Base-by-base conservation (phyloP, 306 rosid genomes). In the Potentilla sterilis region DNA sequence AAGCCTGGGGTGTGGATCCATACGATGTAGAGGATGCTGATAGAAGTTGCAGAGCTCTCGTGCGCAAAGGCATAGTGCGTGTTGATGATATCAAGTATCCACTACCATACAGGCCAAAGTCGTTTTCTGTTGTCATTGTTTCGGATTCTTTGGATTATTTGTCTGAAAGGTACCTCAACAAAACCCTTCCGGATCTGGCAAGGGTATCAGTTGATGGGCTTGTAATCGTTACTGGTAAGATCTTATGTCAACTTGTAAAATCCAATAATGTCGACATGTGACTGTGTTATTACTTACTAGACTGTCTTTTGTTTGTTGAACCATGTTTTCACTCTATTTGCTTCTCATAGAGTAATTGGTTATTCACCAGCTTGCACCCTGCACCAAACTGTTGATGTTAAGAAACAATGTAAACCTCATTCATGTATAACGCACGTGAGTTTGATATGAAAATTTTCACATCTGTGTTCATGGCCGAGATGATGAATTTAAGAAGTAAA, bases 1-100 rank as follows among this genome's bases (percentile, higher is more conserved):
- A 87, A 78, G 97, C 90, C 22, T 91, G 97, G 97, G 97, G 92
- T 54, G 47, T 84, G 75, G 97, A 91, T 66, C 97, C 97, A 19
- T 91, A 89, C 32, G 93, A 89, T 74, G 75, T 80, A 70, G 97
- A 89, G 82, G 97, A 89, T 64, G 88, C 81, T n/a, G 90, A 86
- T 81, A 74, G 78, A 75, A 64, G 59, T 65, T 91, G 93, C 86
- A 87, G 79, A 76, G 46, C 87, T 77, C 92, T 87, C 75, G 87
- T 91, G 63, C 83, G 68, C 70, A 87, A 74, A 77, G 89, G 88
- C 84, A 48, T 79, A 42, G 90, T 91, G 78, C 90, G 91, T 40
- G 91, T 91, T 43, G 79, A 88, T 44, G 93, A 91, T 79, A 83
- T 88, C 86, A 88, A 88, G 80, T 88, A 87, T 84, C 89, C 86